Base-by-base conservation (phyloP, 345 rosid species). In the Pseudoturritis turrita region DNA sequence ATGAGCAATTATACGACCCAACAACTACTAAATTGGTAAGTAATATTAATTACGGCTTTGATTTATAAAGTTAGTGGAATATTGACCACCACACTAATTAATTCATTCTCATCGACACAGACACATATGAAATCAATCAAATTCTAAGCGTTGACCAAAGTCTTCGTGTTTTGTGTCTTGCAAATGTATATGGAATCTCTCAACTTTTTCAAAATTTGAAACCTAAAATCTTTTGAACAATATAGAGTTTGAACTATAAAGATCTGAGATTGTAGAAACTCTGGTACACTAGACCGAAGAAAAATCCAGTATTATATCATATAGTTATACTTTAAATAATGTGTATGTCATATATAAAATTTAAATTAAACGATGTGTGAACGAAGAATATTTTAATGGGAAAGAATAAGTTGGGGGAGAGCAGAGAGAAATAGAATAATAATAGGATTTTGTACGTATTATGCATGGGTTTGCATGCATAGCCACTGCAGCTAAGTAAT, bases 381-480 rank as follows among this genome's bases (percentile, higher is more conserved):
- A 68, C 39, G 44, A 29, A 15, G 44, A 14, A 12, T 76, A 69
- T 54, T 37, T 10, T 25, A 62, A 62, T 43, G 45, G 35, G 75
- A 55, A 69, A 55, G 75, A 70, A 55, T 76, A 76, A 75, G 62
- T 51, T 62, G 50, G 51, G 41, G 50, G 46, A 47, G 54, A 13
- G 17, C 15, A 7, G 5, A 63, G 61, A 76, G 35, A 41, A 62
- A 76, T 70, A 70, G 1, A 69, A 70, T 45, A 70, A 62, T 70
- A 62, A 44, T 10, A 44, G 9, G 29, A 26, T 76, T 33, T 76
- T 76, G 79, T 70, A 76, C 79, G 79, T 69, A 76, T 76, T 76
- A 69, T 76, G 75, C 79, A 76, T 76, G 79, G 79, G 79, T 4
- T 76, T 76, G 79, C 79, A 76, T 76, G 79, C 70, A 76, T 63